Conservation (phyloP, 352 stramenopile genomes). For the Pythium inflatum region DNA sequence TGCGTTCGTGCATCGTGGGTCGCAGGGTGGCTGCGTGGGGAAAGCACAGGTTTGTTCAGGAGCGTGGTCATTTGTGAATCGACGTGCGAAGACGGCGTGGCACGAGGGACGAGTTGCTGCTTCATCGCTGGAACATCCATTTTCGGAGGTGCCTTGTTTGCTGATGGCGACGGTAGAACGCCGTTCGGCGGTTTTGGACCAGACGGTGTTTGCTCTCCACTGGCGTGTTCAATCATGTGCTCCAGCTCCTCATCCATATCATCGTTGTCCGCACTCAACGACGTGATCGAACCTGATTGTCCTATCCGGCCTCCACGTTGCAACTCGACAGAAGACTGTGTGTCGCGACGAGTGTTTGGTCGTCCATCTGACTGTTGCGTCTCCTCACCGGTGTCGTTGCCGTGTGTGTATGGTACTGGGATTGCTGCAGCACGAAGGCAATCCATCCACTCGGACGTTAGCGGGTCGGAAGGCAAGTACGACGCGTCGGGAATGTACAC, state of each 20-base stretch:
- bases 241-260: constrained; percentile 78
- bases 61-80: constrained; percentile 54
- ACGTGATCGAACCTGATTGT: constrained; percentile 39
- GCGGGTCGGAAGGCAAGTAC: constrained; percentile 63
- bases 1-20: constrained; percentile 8
- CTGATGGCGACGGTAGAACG: background rate
- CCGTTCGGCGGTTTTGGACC: too few relatives aligned
- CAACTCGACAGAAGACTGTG: background rate
- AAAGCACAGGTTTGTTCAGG: constrained; percentile 53
- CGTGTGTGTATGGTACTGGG: background rate
- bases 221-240: constrained; percentile 60
- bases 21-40: constrained; percentile 28
- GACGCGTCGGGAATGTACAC: constrained; percentile 74
- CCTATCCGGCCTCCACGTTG: background rate
- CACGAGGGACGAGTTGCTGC: constrained; percentile 10
- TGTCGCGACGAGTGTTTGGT: background rate
- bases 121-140: background rate
- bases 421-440: constrained; percentile 47
- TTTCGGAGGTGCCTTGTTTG: background rate
- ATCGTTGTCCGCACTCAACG: constrained; percentile 49
- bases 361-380: background rate
- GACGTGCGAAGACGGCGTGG: constrained; percentile 33
- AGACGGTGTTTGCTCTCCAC: background rate
- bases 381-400: background rate
- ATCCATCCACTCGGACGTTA: constrained; percentile 85